Evolutionary conservation across 75 land plant genomes (phyloP).

Genomic region (Adiantum capillusveneris): DNA sequence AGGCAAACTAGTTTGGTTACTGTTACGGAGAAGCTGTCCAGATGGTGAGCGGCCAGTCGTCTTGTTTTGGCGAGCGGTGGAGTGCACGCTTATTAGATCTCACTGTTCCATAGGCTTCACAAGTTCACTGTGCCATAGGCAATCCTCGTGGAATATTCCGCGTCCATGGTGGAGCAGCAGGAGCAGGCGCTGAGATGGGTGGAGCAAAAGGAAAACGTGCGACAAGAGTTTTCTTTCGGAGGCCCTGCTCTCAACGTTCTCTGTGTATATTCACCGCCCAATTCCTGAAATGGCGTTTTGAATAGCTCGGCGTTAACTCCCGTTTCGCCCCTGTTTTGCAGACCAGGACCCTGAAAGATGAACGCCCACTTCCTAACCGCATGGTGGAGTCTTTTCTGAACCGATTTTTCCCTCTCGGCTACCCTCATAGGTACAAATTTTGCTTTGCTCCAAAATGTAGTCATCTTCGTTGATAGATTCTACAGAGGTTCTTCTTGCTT

Average conservation of each 20-base stretch:
- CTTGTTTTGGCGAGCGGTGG: too few relatives aligned
- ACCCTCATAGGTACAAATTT: not conserved
- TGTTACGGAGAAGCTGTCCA: too few relatives aligned
- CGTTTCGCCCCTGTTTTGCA: not conserved
- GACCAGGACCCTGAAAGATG: not conserved
- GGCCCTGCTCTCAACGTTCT: not conserved
- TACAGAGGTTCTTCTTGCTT: not conserved
- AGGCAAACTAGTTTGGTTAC: too few relatives aligned
- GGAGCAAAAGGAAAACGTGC: not conserved
- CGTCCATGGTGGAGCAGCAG: too few relatives aligned
- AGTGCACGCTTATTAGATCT: too few relatives aligned
- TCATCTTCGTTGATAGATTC: not conserved
- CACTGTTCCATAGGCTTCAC: too few relatives aligned
- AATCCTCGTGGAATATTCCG: too few relatives aligned
- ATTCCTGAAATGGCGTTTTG: too few relatives aligned
- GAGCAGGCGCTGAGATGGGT: not conserved
- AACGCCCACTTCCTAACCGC: not conserved
- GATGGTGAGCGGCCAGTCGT: too few relatives aligned
- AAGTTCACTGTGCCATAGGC: too few relatives aligned
- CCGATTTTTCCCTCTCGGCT: not conserved
- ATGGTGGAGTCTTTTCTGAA: not conserved
- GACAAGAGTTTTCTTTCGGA: not conserved
- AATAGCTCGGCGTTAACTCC: too few relatives aligned
- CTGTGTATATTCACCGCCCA: constrained; percentile 30
- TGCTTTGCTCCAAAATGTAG: not conserved